Percentiles rank a stretch among this genome's conserved stretches.
phyloP scores from a whole-genome alignment of 371 early-diverging fungal species.

The Conidiobolus incongruus region DNA sequence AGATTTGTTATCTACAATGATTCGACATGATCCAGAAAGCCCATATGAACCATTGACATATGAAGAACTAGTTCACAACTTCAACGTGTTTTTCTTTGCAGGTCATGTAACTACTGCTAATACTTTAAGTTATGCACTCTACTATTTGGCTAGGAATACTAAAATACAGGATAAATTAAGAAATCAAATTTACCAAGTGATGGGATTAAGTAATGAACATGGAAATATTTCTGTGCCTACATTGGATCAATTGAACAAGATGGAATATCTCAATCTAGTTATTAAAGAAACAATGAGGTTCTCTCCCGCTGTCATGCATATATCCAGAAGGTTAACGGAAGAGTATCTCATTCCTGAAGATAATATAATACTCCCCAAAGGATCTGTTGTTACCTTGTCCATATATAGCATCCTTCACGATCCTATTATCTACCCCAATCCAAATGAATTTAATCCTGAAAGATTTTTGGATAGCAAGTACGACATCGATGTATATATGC shows the following conservation, averaged over 20 bases:
- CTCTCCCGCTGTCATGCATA: neutral
- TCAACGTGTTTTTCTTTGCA: neutral
- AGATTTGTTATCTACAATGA: too few relatives aligned
- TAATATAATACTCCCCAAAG: neutral
- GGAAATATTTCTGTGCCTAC: neutral
- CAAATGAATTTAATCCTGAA: neutral
- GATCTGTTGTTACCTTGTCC: neutral
- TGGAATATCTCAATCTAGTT: neutral
- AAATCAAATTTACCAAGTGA: neutral
- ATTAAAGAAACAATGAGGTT: slow-evolving; percentile 5
- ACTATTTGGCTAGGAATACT: slow-evolving; percentile 1
- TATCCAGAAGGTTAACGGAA: neutral
- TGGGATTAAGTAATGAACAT: neutral
- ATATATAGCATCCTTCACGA: neutral
- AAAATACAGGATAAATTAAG: neutral
- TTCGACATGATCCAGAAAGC: too few relatives aligned
- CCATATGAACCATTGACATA: neutral
- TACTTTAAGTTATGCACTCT: slow-evolving; percentile 9
- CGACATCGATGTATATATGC: neutral
- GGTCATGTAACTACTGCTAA: slow-evolving; percentile 11
- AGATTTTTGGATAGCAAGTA: neutral
- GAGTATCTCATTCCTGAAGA: neutral
- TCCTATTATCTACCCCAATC: neutral
- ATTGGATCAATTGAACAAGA: slow-evolving; percentile 4
- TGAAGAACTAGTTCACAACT: slow-evolving; percentile 1